These are phyloP conservation scores for Cenococcum geophilum DNA, from an alignment of 495 filamentous ascomycete species.

Conservation along the genomic window DNA sequence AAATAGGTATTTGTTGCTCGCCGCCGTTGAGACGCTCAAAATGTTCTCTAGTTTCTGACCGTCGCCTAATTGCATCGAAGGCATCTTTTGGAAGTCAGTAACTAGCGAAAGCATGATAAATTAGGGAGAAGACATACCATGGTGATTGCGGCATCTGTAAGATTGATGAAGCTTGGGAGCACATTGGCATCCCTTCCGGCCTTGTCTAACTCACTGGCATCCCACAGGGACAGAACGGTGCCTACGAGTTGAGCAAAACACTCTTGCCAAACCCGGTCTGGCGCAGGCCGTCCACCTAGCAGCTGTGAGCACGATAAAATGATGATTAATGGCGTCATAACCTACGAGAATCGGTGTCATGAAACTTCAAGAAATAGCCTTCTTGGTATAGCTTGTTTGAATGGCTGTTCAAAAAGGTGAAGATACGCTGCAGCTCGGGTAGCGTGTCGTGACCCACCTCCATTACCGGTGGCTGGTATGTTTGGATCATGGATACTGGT, in stretches of 20 bases:
- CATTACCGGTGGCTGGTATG: conserved; percentile 83
- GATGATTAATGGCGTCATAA: conserved; percentile 13
- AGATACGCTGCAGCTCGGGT: conserved; percentile 89
- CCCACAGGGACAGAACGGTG: conserved; percentile 92
- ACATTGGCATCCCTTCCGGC: conserved; percentile 79
- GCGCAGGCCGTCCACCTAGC: conserved; percentile 75
- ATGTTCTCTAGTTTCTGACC: conserved; percentile 84
- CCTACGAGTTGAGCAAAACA: conserved; percentile 96
- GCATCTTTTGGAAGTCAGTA: conserved; percentile 49
- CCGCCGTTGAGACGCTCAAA: conserved; percentile 89
- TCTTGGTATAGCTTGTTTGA: conserved; percentile 95
- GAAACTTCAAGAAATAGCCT: conserved; percentile 93
- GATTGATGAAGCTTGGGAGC: conserved; percentile 89
- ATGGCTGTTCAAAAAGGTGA: conserved; percentile 90
- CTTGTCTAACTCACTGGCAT: conserved; percentile 85
- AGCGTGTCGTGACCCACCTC: conserved; percentile 77
- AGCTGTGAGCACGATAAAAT: conserved; percentile 30
- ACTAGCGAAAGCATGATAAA: not conserved
- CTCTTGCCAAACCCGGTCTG: conserved; percentile 88
- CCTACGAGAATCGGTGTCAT: conserved; percentile 85
- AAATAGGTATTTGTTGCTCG: conserved; percentile 87
- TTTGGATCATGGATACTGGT: conserved; percentile 61
- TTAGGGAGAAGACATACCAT: conserved; percentile 58
- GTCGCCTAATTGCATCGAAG: conserved; percentile 69
- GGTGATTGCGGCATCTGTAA: conserved; percentile 94